Conservation (phyloP, 805 yeast genomes). For the Spathaspora sp. region DNA sequence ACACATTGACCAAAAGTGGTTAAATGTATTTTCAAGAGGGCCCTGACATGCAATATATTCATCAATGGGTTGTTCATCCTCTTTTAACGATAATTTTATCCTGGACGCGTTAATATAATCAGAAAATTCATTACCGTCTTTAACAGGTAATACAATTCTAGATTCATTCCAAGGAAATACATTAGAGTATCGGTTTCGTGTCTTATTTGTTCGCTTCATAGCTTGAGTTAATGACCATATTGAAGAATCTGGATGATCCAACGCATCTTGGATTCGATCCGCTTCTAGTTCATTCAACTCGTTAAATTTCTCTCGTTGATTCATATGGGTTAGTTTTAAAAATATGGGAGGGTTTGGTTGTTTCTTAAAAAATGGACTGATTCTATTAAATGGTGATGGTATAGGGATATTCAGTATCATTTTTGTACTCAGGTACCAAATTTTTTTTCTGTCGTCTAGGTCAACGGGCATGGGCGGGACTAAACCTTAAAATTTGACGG, state of each 20-base stretch:
- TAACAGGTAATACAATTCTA: slow-evolving; percentile 28
- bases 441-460: not conserved
- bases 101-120: slow-evolving; percentile 42
- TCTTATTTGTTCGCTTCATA: slow-evolving; percentile 3
- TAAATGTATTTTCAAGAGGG: slow-evolving; percentile 37
- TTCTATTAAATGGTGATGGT: not conserved
- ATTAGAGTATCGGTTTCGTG: slow-evolving; percentile 34
- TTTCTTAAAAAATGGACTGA: not conserved
- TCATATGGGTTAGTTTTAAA: not conserved
- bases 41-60: slow-evolving; percentile 72
- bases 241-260: slow-evolving; percentile 4
- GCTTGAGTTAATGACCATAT: slow-evolving; percentile 11
- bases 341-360: not conserved
- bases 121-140: slow-evolving; percentile 3
- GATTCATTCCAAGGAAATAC: slow-evolving; percentile 39
- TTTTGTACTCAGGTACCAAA: not conserved
- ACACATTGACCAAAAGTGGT: slow-evolving; percentile 49
- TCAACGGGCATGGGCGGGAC: not conserved
- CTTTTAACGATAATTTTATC: not conserved
- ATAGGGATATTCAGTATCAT: not conserved
- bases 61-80: not conserved
- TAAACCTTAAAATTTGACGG: too few species aligned
- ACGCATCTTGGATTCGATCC: slow-evolving; percentile 9
- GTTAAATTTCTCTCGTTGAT: slow-evolving; percentile 11
- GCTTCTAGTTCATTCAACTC: slow-evolving; percentile 11